Conservation (phyloP, 257 asterid species). For the Plantago major region DNA sequence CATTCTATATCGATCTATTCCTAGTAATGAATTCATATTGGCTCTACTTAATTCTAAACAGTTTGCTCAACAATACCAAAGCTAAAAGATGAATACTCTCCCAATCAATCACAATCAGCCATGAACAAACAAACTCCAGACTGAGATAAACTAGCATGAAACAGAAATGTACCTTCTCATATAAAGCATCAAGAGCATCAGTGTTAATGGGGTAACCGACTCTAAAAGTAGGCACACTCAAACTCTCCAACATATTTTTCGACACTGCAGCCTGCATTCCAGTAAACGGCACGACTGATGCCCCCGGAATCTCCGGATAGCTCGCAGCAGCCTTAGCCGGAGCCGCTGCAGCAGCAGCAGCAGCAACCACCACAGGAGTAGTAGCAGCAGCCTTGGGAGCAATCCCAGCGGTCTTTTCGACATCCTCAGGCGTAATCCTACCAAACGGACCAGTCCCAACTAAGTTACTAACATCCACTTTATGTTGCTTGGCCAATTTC, state of each 20-base stretch:
- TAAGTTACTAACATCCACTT: slow-evolving; percentile 58
- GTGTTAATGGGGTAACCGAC: slow-evolving; percentile 68
- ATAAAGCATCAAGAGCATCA: slow-evolving; percentile 70
- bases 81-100: too few relatives aligned
- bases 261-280: slow-evolving; percentile 83
- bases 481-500: slow-evolving; percentile 80
- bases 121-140: not conserved
- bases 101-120: not conserved
- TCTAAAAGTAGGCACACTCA: slow-evolving; percentile 67
- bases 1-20: too few relatives aligned
- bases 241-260: slow-evolving; percentile 74
- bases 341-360: slow-evolving; percentile 30
- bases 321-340: slow-evolving; percentile 32
- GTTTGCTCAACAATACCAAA: not conserved
- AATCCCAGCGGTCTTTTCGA: slow-evolving; percentile 87
- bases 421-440: slow-evolving; percentile 80
- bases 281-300: slow-evolving; percentile 63
- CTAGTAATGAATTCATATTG: too few relatives aligned
- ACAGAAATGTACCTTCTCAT: slow-evolving; percentile 54
- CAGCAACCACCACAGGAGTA: slow-evolving; percentile 24
- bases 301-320: slow-evolving; percentile 60
- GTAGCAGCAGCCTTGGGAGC: slow-evolving; percentile 21
- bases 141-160: not conserved
- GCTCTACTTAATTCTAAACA: too few relatives aligned
- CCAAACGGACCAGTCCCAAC: slow-evolving; percentile 87